A percentile compares a stretch with the other conserved stretches of the same genome.
Conservation (phyloP, 1,284 basidiomycete genomes). For the Cutaneotrichosporon cutaneum region DNA sequence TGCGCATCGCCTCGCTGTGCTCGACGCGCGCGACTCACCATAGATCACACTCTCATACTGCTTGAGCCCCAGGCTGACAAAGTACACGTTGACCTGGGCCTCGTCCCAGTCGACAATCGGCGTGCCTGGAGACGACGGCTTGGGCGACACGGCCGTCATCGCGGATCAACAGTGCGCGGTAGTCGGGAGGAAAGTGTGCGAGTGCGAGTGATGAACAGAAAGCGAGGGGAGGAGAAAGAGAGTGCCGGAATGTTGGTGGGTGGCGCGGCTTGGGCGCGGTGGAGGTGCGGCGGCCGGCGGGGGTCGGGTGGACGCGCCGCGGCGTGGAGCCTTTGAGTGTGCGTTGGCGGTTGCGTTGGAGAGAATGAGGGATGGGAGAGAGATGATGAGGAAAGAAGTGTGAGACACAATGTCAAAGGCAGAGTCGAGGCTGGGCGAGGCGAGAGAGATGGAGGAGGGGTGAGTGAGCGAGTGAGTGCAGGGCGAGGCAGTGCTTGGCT, state of each 20-base stretch:
- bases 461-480: too few relatives aligned
- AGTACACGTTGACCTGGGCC: slow-evolving; percentile 71
- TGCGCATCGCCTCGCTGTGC: too few relatives aligned
- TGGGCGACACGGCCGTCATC: slow-evolving; percentile 31
- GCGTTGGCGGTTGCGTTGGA: too few relatives aligned
- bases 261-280: not conserved
- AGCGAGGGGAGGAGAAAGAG: not conserved
- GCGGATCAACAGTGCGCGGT: not conserved
- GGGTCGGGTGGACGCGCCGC: not conserved
- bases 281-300: too few relatives aligned
- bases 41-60: slow-evolving; percentile 66
- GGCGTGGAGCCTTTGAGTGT: too few relatives aligned
- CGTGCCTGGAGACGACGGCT: slow-evolving; percentile 24
- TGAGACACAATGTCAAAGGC: too few relatives aligned
- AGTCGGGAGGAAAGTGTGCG: not conserved
- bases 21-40: slow-evolving; percentile 40
- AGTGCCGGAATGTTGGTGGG: not conserved
- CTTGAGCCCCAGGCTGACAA: slow-evolving; percentile 69
- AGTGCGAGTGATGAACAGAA: too few relatives aligned
- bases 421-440: too few relatives aligned
- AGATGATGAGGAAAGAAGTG: too few relatives aligned
- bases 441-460: too few relatives aligned
- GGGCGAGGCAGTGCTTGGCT: not conserved
- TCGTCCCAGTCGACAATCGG: slow-evolving; percentile 72
- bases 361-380: too few relatives aligned